A percentile compares a stretch with the other conserved stretches of the same genome.
phyloP scores from a whole-genome alignment of 441 rosid genomes.

The Theobroma grandiflorum region DNA sequence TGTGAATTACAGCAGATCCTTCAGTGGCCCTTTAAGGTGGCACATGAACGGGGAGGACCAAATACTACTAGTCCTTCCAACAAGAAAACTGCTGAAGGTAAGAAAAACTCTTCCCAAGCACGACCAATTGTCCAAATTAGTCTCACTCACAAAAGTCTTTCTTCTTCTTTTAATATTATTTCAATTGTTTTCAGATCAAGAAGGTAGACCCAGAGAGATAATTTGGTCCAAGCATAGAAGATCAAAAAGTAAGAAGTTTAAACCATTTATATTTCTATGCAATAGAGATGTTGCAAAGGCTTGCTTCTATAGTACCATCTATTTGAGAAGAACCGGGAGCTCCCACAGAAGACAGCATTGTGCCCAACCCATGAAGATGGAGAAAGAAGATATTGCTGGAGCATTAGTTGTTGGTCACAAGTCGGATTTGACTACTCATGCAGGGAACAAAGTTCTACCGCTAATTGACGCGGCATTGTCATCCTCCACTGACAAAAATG shows the following conservation, averaged over 20 bases:
- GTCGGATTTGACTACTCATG: conserved; percentile 42
- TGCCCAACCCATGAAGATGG: conserved; percentile 49
- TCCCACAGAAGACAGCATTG: conserved; percentile 35
- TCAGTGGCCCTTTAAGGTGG: conserved; percentile 54
- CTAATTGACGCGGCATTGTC: conserved; percentile 41
- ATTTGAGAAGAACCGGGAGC: conserved; percentile 46
- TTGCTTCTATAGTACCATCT: conserved; percentile 64
- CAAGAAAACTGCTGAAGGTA: conserved; percentile 30
- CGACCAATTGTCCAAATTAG: not conserved
- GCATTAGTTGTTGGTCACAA: conserved; percentile 33
- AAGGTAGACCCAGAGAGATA: conserved; percentile 34
- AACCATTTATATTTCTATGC: conserved; percentile 49
- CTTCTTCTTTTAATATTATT: not conserved
- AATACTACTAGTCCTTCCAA: conserved; percentile 14
- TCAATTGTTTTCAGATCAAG: conserved; percentile 33
- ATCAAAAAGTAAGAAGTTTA: conserved; percentile 28
- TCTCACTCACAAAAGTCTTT: not conserved
- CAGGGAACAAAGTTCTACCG: conserved; percentile 63
- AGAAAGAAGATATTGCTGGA: conserved; percentile 47
- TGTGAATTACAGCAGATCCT: conserved; percentile 63
- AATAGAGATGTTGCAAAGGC: conserved; percentile 64
- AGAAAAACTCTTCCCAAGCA: conserved; percentile 12
- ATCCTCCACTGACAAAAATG: conserved; percentile 25
- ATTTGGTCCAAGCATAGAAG: conserved; percentile 22
- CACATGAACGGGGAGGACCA: conserved; percentile 41